Percentiles rank a stretch among this genome's conserved stretches.
phyloP scores from a whole-genome alignment of 2,329 filamentous ascomycete genomes.

The Fusarium sp. region DNA sequence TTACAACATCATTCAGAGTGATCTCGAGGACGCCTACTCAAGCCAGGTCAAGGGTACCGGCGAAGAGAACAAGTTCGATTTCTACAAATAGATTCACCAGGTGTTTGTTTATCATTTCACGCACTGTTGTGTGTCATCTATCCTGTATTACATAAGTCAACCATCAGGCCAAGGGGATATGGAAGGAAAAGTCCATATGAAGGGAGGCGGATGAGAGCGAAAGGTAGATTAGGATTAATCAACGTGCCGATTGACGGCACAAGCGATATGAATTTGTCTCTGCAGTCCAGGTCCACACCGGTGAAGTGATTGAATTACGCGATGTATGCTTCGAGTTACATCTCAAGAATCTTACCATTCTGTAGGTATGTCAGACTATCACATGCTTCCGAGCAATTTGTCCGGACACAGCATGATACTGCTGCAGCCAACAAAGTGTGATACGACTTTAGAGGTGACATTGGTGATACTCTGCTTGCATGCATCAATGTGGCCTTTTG shows the following conservation, averaged over 20 bases:
- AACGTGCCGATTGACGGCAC: constrained; percentile 10
- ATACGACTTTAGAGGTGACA: background rate
- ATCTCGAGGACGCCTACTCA: constrained; percentile 96
- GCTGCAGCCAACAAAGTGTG: background rate
- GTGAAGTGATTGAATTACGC: background rate
- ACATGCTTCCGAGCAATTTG: background rate
- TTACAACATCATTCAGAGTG: constrained; percentile 98
- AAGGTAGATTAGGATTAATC: constrained; percentile 35
- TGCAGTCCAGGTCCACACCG: background rate
- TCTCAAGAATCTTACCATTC: background rate
- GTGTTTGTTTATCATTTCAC: constrained; percentile 6
- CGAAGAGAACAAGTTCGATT: constrained; percentile 83
- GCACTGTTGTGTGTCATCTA: constrained; percentile 27
- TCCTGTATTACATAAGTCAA: constrained; percentile 37
- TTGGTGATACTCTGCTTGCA: background rate
- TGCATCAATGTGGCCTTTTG: background rate
- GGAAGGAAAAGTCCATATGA: constrained; percentile 22
- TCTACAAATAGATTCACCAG: constrained; percentile 74
- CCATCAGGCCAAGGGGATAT: constrained; percentile 11
- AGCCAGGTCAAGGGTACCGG: constrained; percentile 87
- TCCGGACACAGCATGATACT: background rate
- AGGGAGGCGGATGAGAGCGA: background rate
- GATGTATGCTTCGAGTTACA: background rate
- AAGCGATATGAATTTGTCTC: background rate
- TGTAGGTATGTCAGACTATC: background rate